These are phyloP conservation scores for Barnettozyma populi DNA, from an alignment of 805 yeast species.

Conservation along the genomic window DNA sequence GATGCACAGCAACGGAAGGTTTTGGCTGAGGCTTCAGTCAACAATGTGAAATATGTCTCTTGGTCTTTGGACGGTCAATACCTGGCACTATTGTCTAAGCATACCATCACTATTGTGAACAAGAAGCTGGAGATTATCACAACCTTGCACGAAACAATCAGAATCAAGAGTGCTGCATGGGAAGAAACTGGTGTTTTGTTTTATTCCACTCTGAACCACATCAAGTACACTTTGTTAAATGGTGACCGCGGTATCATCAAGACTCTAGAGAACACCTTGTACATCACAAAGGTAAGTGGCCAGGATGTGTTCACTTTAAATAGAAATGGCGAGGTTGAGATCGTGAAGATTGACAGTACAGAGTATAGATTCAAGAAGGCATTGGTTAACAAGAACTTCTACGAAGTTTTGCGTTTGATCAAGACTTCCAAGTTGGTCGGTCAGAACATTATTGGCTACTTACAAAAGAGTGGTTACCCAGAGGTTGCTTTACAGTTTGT, in stretches of 20 bases:
- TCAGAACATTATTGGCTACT: conserved; percentile 90
- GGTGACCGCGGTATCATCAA: conserved; percentile 95
- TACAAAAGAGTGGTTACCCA: conserved; percentile 93
- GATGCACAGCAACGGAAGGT: conserved; percentile 92
- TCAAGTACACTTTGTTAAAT: conserved; percentile 86
- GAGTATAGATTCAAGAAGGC: conserved; percentile 96
- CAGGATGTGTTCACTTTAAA: conserved; percentile 72
- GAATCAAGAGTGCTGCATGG: conserved; percentile 97
- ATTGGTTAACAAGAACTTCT: conserved; percentile 80
- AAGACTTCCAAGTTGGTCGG: conserved; percentile 90
- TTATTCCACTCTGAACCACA: conserved; percentile 92
- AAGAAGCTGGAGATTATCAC: conserved; percentile 72
- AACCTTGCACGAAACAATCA: conserved; percentile 90
- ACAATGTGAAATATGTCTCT: conserved; percentile 78
- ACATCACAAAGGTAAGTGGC: conserved; percentile 68
- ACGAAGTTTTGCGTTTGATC: conserved; percentile 87
- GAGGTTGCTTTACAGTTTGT: conserved; percentile 97
- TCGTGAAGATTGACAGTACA: conserved; percentile 82
- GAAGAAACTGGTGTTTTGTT: conserved; percentile 88
- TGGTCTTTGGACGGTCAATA: conserved; percentile 89
- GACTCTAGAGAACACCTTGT: conserved; percentile 84
- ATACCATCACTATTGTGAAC: conserved; percentile 83
- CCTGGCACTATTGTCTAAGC: conserved; percentile 85
- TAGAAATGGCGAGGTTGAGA: conserved; percentile 81
- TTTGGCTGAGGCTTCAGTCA: conserved; percentile 59